These are phyloP conservation scores for Coemansia sp. DNA, from an alignment of 192 early-diverging fungal species.

Conservation along the genomic window DNA sequence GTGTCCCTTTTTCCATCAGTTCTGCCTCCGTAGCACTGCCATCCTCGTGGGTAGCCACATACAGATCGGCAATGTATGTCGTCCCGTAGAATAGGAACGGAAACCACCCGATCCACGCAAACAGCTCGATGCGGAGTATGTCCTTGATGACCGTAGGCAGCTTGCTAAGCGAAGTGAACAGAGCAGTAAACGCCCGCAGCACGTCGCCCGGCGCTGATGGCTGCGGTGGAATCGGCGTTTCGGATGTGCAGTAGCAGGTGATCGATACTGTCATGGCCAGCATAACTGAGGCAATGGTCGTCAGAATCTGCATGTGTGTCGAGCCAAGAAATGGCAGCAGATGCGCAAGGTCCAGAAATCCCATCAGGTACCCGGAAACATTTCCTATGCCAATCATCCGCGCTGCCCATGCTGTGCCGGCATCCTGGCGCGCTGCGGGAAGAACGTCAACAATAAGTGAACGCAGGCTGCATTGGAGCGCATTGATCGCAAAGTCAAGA, in stretches of 20 bases:
- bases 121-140: constrained; percentile 88
- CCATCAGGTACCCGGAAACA: constrained; percentile 82
- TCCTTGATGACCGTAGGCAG: constrained; percentile 72
- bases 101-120: constrained; percentile 97
- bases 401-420: constrained; percentile 80
- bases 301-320: constrained; percentile 79
- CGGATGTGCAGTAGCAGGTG: constrained; percentile 67
- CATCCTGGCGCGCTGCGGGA: constrained; percentile 76
- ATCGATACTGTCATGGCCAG: constrained; percentile 59
- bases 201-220: constrained; percentile 3
- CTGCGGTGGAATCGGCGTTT: constrained; percentile 39
- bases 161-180: constrained; percentile 51
- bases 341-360: constrained; percentile 72
- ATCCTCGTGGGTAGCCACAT: constrained; percentile 21
- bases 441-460: constrained; percentile 84
- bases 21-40: constrained; percentile 15
- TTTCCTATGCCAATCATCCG: constrained; percentile 84
- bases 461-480: constrained; percentile 78
- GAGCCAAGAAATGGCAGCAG: constrained; percentile 68
- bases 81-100: constrained; percentile 91
- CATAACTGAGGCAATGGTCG: constrained; percentile 65
- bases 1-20: constrained; percentile 58
- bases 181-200: constrained; percentile 43
- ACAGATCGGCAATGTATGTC: constrained; percentile 50
- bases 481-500: constrained; percentile 94